Conservation (phyloP, 1,139 yeast genomes). For the Yamadazyma oceani region DNA sequence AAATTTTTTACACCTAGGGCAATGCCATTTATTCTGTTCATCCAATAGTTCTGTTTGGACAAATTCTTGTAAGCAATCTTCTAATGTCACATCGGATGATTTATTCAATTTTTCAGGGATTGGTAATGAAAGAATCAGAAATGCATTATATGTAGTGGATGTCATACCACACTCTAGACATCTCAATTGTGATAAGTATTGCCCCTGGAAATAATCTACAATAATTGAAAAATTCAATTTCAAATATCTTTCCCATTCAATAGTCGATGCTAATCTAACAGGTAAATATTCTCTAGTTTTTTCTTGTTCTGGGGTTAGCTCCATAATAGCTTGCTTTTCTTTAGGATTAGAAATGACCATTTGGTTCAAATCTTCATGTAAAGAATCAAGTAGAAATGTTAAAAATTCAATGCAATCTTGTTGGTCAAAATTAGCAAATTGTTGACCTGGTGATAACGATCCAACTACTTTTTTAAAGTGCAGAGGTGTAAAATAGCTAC, state of each 20-base stretch:
- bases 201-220: constrained; percentile 89
- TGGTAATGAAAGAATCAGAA: constrained; percentile 74
- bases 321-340: constrained; percentile 42
- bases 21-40: constrained; percentile 85
- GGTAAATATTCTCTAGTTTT: constrained; percentile 70
- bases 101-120: constrained; percentile 47
- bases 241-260: constrained; percentile 92
- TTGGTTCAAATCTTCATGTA: constrained; percentile 86
- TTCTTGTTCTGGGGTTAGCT: constrained; percentile 75
- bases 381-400: constrained; percentile 76
- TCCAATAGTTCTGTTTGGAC: constrained; percentile 68
- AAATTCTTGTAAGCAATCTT: constrained; percentile 71
- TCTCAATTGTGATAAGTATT: constrained; percentile 74
- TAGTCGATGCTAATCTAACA: constrained; percentile 80
- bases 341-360: constrained; percentile 35
- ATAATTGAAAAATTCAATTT: constrained; percentile 82
- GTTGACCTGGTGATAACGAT: constrained; percentile 57
- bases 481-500: constrained; percentile 52
- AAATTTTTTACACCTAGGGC: constrained; percentile 74
- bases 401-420: constrained; percentile 94
- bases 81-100: constrained; percentile 34
- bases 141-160: constrained; percentile 85
- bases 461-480: constrained; percentile 68
- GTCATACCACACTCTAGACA: constrained; percentile 77
- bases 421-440: constrained; percentile 75